Evolutionary conservation across 2,329 filamentous ascomycete genomes (phyloP).

Genomic region (Penicillium frequentans): DNA sequence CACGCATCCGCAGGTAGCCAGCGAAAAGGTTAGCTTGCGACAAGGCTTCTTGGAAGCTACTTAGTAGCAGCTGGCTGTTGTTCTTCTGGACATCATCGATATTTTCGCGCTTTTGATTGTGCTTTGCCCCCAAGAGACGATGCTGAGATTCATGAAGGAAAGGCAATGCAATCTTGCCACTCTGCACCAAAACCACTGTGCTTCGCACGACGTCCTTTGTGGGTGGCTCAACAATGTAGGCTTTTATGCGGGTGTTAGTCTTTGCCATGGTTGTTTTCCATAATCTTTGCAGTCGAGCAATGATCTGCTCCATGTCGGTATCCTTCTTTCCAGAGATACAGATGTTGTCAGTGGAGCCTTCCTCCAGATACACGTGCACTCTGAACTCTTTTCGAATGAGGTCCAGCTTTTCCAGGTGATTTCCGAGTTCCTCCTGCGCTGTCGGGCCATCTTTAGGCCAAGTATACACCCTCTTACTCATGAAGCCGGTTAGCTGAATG

Average conservation of each 20-base stretch:
- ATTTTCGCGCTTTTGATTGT: background rate
- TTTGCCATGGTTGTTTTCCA: slow-evolving; percentile 32
- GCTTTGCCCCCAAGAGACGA: background rate
- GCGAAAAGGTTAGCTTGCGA: background rate
- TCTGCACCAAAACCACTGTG: slow-evolving; percentile 27
- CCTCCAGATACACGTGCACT: slow-evolving; percentile 44
- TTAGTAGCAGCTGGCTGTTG: background rate
- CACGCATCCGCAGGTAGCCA: slow-evolving; percentile 32
- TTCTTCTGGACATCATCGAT: background rate
- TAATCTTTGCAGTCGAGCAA: slow-evolving; percentile 25
- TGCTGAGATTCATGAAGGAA: slow-evolving; percentile 19
- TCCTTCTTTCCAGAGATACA: slow-evolving; percentile 31
- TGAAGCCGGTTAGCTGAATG: background rate
- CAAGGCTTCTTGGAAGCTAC: slow-evolving; percentile 1
- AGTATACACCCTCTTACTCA: slow-evolving; percentile 7
- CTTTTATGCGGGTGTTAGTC: slow-evolving; percentile 30
- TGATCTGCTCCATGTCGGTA: slow-evolving; percentile 39
- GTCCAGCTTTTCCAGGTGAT: slow-evolving; percentile 47
- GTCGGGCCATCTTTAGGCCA: slow-evolving; percentile 48
- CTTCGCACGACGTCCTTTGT: slow-evolving; percentile 16
- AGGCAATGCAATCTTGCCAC: slow-evolving; percentile 16
- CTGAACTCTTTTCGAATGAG: slow-evolving; percentile 40
- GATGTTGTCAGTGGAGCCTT: slow-evolving; percentile 27
- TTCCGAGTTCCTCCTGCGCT: slow-evolving; percentile 42
- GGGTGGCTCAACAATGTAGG: slow-evolving; percentile 36